phyloP scores from a whole-genome alignment of 768 basidiomycete genomes.

The Daedaleopsis nitida region DNA sequence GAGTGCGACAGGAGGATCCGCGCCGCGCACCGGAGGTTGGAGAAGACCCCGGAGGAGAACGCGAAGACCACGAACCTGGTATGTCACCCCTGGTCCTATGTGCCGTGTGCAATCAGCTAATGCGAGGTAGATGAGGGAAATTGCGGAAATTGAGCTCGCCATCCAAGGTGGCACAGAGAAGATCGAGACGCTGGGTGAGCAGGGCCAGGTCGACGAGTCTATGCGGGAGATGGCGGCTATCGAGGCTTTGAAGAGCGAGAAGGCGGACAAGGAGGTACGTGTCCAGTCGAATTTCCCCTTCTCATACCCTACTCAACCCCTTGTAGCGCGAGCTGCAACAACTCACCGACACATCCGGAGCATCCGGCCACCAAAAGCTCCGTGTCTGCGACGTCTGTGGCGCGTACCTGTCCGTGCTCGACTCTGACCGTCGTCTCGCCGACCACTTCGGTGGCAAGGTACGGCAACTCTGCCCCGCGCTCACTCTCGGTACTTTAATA shows the following conservation, averaged over 20 bases:
- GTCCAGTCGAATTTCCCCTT: not conserved
- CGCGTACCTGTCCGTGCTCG: constrained; percentile 96
- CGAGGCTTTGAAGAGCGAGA: constrained; percentile 95
- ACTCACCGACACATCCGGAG: constrained; percentile 96
- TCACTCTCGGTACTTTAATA: not conserved
- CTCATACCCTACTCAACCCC: not conserved
- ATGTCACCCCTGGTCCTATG: constrained; percentile 26
- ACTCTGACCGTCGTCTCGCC: constrained; percentile 96
- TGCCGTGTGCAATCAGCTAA: not conserved
- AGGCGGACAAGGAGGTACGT: constrained; percentile 89
- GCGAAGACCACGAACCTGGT: constrained; percentile 97
- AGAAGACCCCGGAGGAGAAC: constrained; percentile 99
- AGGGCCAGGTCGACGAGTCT: constrained; percentile 99
- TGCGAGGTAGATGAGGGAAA: constrained; percentile 87
- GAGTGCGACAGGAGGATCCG: constrained; percentile 97
- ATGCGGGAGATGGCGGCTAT: constrained; percentile 98
- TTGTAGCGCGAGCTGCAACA: constrained; percentile 88
- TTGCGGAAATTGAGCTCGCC: constrained; percentile 98
- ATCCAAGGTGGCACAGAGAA: constrained; percentile 99
- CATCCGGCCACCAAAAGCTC: constrained; percentile 99
- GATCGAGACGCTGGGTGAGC: constrained; percentile 94
- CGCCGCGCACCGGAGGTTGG: constrained; percentile 89
- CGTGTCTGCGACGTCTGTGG: constrained; percentile 99
- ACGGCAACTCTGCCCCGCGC: constrained; percentile 31
- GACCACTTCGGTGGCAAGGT: constrained; percentile 99